Base-by-base conservation (phyloP, 345 rosid species). In the Dovyalis caffra region DNA sequence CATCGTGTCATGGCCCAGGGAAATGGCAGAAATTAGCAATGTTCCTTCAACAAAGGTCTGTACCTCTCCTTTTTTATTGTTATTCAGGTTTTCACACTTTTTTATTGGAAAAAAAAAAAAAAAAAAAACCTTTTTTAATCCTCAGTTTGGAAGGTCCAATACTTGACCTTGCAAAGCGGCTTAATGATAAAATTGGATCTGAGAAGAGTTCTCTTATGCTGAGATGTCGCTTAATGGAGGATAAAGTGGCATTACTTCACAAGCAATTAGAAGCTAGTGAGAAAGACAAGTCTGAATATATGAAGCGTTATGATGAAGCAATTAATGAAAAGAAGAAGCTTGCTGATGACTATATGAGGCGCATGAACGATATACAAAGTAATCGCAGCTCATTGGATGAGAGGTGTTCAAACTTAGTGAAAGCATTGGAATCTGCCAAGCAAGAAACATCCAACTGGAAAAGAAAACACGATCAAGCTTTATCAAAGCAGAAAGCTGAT, bases 211-310 rank as follows among this genome's bases (percentile, higher is more conserved):
- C 97, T 70, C 91, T 91, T 31, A 73, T 74, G 72, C 75, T 95
- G 86, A 93, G 88, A 80, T 93, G 90, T 62, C 96, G 92, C 49
- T 88, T 97, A 23, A 86, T 89, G 76, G 96, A 95, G 82, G 98
- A 95, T 83, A 92, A 87, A 77, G 83, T 93, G 91, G 77, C 79
- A 71, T 82, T 93, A 75, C 84, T 93, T 74, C 86, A 76, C 74
- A 91, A 87, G 88, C 98, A 91, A 80, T 85, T 95, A 70, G 96
- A 87, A 83, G 99, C 92, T 79, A 93, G 92, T 49, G 97, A 95
- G 85, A 88, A 78, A 71, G 88, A 87, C 70, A 93, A 89, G 81
- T 87, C 92, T 70, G 93, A 93, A 72, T 93, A 91, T 82, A 88
- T 90, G 82, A 90, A 86, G 84, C 97, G 98, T 49, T 95, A 88